Evolutionary conservation across 139 green algal genomes (phyloP), one percentile per base, ranked within the genome.

Genomic region (Chlamydomonas sphaeroides): DNA sequence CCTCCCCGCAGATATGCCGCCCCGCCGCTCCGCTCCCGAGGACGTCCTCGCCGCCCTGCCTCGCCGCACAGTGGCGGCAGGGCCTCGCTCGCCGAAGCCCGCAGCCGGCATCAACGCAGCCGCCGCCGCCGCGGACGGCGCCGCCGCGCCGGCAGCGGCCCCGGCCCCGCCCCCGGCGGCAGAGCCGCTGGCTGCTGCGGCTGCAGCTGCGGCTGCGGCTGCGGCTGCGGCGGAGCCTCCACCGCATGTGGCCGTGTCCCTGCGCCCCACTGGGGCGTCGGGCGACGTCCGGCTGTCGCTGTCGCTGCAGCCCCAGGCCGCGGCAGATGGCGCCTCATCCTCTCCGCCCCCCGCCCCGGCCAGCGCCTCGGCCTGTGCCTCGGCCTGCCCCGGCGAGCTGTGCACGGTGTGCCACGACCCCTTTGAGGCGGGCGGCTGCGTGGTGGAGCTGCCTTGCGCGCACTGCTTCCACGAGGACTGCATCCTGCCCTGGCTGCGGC

Each of bases 401-500:
- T 87, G 83, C 57, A 84, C 33, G 8, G 85, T 89, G 32, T 89
- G 85, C 49, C 85, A 87, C 38, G 80, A 86, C n/a, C 21, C 45
- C 0, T 85, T 87, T 35, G 61, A 65, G n/a, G 36, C 51, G 6
- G 48, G 57, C 28, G 32, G 48, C 1, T 33, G 76, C 51, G 85
- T 87, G 66, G 51, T 89, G 68, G 59, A 89, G 83, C 74, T 87
- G 49, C 83, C 83, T 0, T 87, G 83, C 67, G 30, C 35, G 41
- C 83, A 89, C 62, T 83, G 74, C 80, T 89, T 89, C 69, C 85
- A 89, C 36, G 80, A 87, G 62, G 68, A 74, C 41, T 89, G 85
- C 68, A 69, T 89, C 42, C 21, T 89, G 75, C 83, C 83, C 32
- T 87, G 83, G 83, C 74, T 87, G 41, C 38, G 48, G 41, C 67